Conservation (phyloP, 1,284 basidiomycete genomes). For the Neolentinus lepideus region DNA sequence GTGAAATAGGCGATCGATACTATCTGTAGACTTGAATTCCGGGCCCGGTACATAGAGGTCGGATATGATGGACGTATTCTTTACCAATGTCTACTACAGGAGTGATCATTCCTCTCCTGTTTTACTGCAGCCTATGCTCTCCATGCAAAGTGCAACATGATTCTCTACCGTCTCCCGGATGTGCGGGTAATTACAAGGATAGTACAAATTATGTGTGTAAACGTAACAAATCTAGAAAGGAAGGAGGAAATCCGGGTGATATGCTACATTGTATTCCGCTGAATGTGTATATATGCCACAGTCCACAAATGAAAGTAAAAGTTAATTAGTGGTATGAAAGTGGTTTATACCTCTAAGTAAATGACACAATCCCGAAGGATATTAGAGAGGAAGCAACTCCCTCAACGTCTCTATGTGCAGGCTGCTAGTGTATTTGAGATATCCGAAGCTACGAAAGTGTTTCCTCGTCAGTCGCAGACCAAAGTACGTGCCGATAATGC, state of each 20-base stretch:
- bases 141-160: too few species aligned
- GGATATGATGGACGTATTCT: not conserved
- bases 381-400: not conserved
- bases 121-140: too few species aligned
- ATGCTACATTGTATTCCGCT: not conserved
- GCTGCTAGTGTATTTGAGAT: conserved; percentile 29
- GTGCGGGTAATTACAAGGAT: not conserved
- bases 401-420: conserved; percentile 13
- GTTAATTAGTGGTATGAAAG: not conserved
- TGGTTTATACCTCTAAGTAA: not conserved
- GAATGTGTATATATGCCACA: not conserved
- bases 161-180: too few species aligned
- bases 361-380: too few species aligned
- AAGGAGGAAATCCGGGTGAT: not conserved
- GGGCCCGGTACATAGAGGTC: not conserved
- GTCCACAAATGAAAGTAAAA: not conserved
- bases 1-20: conserved; percentile 44
- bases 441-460: conserved; percentile 21
- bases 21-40: conserved; percentile 24
- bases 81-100: too few species aligned
- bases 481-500: conserved; percentile 3
- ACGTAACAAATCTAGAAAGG: not conserved
- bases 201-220: not conserved
- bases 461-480: not conserved
- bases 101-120: too few species aligned